These are phyloP conservation scores for Trypanosoma melophagium DNA, from an alignment of 208 protist genomes.

Conservation along the genomic window DNA sequence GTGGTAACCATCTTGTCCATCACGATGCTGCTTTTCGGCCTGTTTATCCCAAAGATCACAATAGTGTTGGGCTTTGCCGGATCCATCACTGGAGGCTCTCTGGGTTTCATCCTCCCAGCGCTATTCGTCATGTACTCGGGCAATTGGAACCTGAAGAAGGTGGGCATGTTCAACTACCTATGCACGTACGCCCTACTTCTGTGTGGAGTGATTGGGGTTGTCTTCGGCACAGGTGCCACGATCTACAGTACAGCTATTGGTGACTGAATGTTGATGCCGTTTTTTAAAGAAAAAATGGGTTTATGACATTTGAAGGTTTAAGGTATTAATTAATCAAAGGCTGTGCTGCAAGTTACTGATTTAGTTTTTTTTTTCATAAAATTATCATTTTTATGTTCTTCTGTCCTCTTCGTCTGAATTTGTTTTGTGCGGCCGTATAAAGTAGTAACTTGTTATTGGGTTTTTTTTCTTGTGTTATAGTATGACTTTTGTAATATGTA, in stretches of 20 bases:
- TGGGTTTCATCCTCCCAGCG: constrained; percentile 51
- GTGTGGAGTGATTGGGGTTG: constrained; percentile 40
- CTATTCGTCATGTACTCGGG: constrained; percentile 62
- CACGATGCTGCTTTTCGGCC: constrained; percentile 24
- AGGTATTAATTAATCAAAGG: no score
- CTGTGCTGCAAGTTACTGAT: no score
- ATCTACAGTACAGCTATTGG: constrained; percentile 34
- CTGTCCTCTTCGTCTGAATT: no score
- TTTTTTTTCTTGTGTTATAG: no score
- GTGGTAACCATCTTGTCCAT: constrained; percentile 32
- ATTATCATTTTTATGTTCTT: no score
- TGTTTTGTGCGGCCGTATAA: no score
- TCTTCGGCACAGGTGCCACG: constrained; percentile 55
- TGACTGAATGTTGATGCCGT: no score
- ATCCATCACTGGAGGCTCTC: constrained; percentile 46
- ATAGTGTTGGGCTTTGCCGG: constrained; percentile 50
- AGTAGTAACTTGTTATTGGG: no score
- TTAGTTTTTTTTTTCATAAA: no score
- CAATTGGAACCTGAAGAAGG: constrained; percentile 32
- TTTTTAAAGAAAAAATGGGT: no score
- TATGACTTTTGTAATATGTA: no score
- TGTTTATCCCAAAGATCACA: constrained; percentile 29
- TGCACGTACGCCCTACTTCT: constrained; percentile 48
- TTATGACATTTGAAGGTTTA: no score
- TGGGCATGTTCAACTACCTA: constrained; percentile 37